Conservation (phyloP, 768 basidiomycete genomes). For the Panellus pusillus region DNA sequence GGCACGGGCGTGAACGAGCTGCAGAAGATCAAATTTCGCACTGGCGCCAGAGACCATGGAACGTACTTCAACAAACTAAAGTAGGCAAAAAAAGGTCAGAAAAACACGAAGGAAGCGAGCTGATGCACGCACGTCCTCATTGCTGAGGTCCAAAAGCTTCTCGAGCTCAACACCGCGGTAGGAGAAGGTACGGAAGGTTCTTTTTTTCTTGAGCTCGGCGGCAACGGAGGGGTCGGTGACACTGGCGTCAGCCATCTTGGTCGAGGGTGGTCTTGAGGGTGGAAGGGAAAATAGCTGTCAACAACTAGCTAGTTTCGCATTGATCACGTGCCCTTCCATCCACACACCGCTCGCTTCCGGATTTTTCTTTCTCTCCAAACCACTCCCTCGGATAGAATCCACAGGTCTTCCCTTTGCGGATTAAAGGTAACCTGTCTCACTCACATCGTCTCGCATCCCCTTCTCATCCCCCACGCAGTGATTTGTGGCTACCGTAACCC, state of each 20-base stretch:
- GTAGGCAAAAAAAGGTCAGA: constrained; percentile 2
- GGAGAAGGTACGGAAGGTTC: constrained; percentile 98
- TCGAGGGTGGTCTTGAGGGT: constrained; percentile 29
- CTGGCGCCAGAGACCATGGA: not conserved
- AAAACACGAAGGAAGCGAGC: not conserved
- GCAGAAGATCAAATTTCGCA: constrained; percentile 4
- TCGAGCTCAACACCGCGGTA: constrained; percentile 99
- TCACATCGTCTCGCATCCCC: not conserved
- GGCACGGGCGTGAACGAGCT: constrained; percentile 98
- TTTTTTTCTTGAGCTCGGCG: constrained; percentile 97
- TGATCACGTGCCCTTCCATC: not conserved
- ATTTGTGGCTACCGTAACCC: constrained; percentile 87
- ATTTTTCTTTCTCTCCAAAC: constrained; percentile 30
- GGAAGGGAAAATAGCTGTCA: not conserved
- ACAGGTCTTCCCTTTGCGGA: constrained; percentile 90
- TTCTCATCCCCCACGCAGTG: constrained; percentile 45
- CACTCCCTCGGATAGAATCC: constrained; percentile 77
- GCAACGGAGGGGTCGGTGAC: constrained; percentile 92
- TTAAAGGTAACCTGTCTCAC: constrained; percentile 60
- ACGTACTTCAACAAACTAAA: constrained; percentile 78
- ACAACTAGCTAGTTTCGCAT: not conserved
- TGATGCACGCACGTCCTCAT: constrained; percentile 78
- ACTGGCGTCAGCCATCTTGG: constrained; percentile 59
- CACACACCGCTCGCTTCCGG: not conserved
- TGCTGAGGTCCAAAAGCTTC: constrained; percentile 94